Conservation (phyloP, 306 rosid species). For the Lablab purpureus region DNA sequence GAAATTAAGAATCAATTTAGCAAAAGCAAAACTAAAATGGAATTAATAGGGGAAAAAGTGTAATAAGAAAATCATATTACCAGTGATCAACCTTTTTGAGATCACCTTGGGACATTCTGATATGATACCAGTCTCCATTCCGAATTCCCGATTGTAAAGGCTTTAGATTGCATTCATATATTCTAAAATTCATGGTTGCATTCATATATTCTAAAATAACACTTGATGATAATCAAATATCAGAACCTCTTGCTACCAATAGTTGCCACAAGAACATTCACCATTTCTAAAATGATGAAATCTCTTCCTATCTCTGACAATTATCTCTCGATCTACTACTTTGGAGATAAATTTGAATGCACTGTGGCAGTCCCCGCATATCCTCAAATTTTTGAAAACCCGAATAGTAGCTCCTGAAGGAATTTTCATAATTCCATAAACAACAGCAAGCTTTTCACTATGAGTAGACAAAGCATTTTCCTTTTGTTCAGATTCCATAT, state of each 20-base stretch:
- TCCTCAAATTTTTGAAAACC: constrained; percentile 63
- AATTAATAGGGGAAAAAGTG: not conserved
- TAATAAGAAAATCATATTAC: constrained; percentile 27
- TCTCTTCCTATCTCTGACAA: constrained; percentile 62
- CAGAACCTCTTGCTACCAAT: constrained; percentile 55
- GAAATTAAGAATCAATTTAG: constrained; percentile 23
- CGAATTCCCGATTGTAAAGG: constrained; percentile 29
- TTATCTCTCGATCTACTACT: constrained; percentile 57
- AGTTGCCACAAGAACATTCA: constrained; percentile 63
- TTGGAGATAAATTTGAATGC: constrained; percentile 63
- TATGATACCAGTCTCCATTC: constrained; percentile 30
- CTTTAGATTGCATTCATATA: constrained; percentile 37
- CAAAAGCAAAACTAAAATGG: constrained; percentile 27
- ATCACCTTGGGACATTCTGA: constrained; percentile 22
- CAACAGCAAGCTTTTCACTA: constrained; percentile 66
- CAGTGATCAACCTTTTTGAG: constrained; percentile 30
- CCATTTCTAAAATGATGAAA: constrained; percentile 61
- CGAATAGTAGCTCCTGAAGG: constrained; percentile 58
- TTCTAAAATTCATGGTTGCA: constrained; percentile 30
- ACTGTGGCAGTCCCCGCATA: constrained; percentile 61
- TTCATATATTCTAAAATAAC: constrained; percentile 32
- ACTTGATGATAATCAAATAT: constrained; percentile 34
- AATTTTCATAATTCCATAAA: constrained; percentile 62
- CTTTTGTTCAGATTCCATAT: constrained; percentile 62
- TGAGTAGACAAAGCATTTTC: constrained; percentile 59